Evolutionary conservation across 495 filamentous ascomycete species (phyloP).

Genomic region (Xylaria castorea): DNA sequence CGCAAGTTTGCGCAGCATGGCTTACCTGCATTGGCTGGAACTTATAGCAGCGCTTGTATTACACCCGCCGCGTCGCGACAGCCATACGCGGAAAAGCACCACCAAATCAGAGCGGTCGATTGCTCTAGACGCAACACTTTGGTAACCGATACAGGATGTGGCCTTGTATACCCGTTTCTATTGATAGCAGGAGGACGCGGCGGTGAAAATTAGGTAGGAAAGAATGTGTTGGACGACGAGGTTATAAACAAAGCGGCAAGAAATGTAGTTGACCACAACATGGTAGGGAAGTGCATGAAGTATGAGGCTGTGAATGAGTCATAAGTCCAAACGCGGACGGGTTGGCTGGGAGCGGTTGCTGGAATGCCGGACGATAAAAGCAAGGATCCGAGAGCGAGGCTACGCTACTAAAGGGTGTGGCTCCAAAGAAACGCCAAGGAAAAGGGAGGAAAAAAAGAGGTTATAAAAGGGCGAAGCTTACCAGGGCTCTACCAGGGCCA

Average conservation of each 20-base stretch:
- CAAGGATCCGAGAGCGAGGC: slow-evolving; percentile 24
- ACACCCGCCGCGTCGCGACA: slow-evolving; percentile 11
- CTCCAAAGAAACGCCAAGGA: slow-evolving; percentile 22
- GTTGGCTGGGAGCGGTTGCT: slow-evolving; percentile 22
- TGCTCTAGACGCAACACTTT: slow-evolving; percentile 4
- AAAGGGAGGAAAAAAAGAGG: not conserved
- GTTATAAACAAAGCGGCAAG: not conserved
- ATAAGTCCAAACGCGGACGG: slow-evolving; percentile 7
- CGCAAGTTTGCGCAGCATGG: slow-evolving; percentile 14
- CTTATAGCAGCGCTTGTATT: slow-evolving; percentile 24
- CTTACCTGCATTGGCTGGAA: slow-evolving; percentile 24
- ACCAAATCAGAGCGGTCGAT: not conserved
- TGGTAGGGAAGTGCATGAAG: slow-evolving; percentile 26
- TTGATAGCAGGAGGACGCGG: not conserved
- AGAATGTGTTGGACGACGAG: not conserved
- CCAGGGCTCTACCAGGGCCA: slow-evolving; percentile 16
- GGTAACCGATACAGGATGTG: not conserved
- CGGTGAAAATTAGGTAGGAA: not conserved
- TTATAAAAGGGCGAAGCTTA: slow-evolving; percentile 9
- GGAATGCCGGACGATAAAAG: slow-evolving; percentile 23
- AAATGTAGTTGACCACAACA: slow-evolving; percentile 13
- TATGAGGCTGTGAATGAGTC: slow-evolving; percentile 30
- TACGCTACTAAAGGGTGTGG: slow-evolving; percentile 16
- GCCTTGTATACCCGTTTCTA: not conserved
- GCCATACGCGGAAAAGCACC: not conserved